phyloP scores from a whole-genome alignment of 495 filamentous ascomycete species.

The Xylaria flabelliformis region DNA sequence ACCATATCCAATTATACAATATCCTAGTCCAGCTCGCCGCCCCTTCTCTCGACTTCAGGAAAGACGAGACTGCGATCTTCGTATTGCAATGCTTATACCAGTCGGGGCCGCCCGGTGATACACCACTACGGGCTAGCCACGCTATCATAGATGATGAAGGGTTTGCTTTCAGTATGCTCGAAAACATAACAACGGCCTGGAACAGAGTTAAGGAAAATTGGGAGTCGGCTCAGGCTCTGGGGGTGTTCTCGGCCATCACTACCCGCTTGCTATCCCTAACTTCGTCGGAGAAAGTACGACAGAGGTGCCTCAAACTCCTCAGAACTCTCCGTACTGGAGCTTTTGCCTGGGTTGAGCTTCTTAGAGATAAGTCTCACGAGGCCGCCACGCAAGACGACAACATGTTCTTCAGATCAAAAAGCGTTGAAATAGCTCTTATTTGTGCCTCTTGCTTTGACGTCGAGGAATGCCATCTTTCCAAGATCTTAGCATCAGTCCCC shows the following conservation, averaged over 20 bases:
- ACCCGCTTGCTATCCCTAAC: slow-evolving; percentile 49
- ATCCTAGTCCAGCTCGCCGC: slow-evolving; percentile 57
- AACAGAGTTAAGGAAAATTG: slow-evolving; percentile 56
- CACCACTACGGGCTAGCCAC: slow-evolving; percentile 30
- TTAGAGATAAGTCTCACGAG: slow-evolving; percentile 36
- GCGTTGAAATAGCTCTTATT: slow-evolving; percentile 46
- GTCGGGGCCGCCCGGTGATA: slow-evolving; percentile 44
- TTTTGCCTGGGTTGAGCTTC: slow-evolving; percentile 41
- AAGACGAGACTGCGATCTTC: slow-evolving; percentile 51
- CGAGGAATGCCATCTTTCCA: slow-evolving; percentile 36
- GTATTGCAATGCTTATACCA: slow-evolving; percentile 59
- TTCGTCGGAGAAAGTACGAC: background rate
- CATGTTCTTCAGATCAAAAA: slow-evolving; percentile 36
- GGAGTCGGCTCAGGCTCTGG: slow-evolving; percentile 50
- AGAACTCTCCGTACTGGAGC: slow-evolving; percentile 31
- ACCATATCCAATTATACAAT: slow-evolving; percentile 61
- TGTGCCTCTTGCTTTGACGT: slow-evolving; percentile 49
- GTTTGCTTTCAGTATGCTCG: slow-evolving; percentile 30
- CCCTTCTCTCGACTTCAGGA: slow-evolving; percentile 55
- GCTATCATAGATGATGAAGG: slow-evolving; percentile 21
- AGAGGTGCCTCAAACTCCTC: slow-evolving; percentile 37
- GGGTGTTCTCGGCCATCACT: slow-evolving; percentile 45
- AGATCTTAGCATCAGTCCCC: slow-evolving; percentile 29
- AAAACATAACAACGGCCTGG: slow-evolving; percentile 34
- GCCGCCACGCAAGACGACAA: slow-evolving; percentile 30